Evolutionary conservation across 2,329 filamentous ascomycete genomes (phyloP), one percentile per base, ranked within the genome.

Genomic region (Lasiodiplodia sp.): DNA sequence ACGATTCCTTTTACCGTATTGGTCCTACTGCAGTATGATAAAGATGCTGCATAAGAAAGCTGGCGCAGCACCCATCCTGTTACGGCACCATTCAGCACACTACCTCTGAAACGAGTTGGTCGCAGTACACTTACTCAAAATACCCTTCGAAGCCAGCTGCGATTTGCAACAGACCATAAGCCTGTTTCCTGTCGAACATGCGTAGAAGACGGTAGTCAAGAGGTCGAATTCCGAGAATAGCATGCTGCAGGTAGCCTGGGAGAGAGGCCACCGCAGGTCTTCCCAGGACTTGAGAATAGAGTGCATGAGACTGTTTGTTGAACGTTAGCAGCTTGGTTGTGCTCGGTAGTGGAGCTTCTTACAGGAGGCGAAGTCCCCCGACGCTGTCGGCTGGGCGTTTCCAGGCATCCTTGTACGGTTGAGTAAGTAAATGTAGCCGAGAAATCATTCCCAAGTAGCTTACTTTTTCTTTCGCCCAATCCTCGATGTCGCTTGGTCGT

Each of bases 291-390:
- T 6, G 3, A 12, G 7, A 14, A 25, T 10, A 40, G 38, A 16
- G 4, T 38, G 14, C 11, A 12, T 23, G 8, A 60, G 8, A 4
- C 57, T 60, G 55, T 44, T 34, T 34, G 7, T 34, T 34, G 8
- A 34, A 34, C 31, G 8, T 34, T 34, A 6, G 31, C 31, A 34
- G 8, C 8, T 34, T 34, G 31, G 31, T 10, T 34, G 14, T 18
- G 16, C 40, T 44, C 16, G 40, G n/a, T 44, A 2, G 7, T 44
- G 40, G 18, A 18, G 40, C 40, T 7, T 23, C 57, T 47, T 47
- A 60, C 57, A 60, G 23, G 16, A 60, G 37, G n/a, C 57, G 57
- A 4, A 60, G 38, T 10, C 57, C 57, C 6, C 57, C 57, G 1
- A 25, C 23, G 34, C n/a, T 16, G 2, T 40, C 5, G 18, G 31